Evolutionary conservation across 176 grass and related monocot genomes (phyloP).

Genomic region (Poa annua): DNA sequence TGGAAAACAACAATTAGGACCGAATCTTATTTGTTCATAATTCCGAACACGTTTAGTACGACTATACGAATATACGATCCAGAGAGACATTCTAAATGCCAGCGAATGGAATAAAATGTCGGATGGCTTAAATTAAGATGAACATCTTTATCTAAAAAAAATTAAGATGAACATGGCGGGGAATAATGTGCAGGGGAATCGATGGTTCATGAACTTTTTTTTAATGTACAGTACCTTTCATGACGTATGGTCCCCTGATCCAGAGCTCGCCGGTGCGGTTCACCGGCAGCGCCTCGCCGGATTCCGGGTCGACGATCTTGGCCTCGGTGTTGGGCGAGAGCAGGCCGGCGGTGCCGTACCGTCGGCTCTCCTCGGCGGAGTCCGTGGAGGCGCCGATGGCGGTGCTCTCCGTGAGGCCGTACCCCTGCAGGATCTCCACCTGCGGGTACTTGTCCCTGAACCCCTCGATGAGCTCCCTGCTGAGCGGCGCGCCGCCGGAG

Average conservation of each 20-base stretch:
- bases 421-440: constrained; percentile 90
- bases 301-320: constrained; percentile 82
- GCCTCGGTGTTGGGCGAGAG: constrained; percentile 87
- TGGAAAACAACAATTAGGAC: not conserved
- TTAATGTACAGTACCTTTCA: constrained; percentile 92
- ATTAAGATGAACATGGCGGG: not conserved
- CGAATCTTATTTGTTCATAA: not conserved
- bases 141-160: too few relatives aligned
- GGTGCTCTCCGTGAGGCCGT: constrained; percentile 92
- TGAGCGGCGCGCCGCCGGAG: constrained; percentile 83
- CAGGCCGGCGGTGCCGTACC: constrained; percentile 89
- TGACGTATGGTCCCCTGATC: constrained; percentile 84
- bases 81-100: not conserved
- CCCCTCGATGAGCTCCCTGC: constrained; percentile 84
- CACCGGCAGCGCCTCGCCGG: constrained; percentile 54
- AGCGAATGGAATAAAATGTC: not conserved
- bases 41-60: not conserved
- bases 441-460: constrained; percentile 86
- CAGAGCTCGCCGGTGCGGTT: constrained; percentile 93
- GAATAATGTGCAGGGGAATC: not conserved
- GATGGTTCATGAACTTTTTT: not conserved
- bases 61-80: not conserved
- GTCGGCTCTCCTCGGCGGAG: constrained; percentile 82
- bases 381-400: constrained; percentile 93
- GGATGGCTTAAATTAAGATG: not conserved